Percentiles rank a stretch among this genome's conserved stretches.
Evolutionary conservation across 164 flowering plant genomes (phyloP).

Genomic region (Litsea cubeba): DNA sequence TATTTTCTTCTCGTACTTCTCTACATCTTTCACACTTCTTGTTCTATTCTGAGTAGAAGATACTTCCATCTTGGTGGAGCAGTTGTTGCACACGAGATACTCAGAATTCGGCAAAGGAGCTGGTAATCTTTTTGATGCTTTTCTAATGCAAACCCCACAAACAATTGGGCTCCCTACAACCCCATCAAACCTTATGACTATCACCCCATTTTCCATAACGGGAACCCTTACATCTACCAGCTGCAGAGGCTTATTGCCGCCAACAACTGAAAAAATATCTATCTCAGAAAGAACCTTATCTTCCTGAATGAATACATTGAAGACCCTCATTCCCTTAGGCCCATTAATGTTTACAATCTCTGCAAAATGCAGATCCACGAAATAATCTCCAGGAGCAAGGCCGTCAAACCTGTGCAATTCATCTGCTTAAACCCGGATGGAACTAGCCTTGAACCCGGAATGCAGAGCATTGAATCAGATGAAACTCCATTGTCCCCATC

Average conservation of each 20-base stretch:
- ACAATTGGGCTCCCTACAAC: conserved; percentile 63
- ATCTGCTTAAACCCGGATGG: too few species aligned
- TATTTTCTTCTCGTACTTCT: conserved; percentile 70
- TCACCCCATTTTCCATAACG: conserved; percentile 41
- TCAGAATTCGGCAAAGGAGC: conserved; percentile 23
- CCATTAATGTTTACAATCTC: too few species aligned
- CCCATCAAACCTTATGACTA: conserved; percentile 58
- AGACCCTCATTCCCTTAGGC: too few species aligned
- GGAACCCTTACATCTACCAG: conserved; percentile 49
- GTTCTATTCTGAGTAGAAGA: conserved; percentile 49
- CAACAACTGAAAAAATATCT: conserved; percentile 67
- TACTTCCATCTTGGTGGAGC: conserved; percentile 54
- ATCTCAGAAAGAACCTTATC: too few species aligned
- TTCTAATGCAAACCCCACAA: conserved; percentile 71
- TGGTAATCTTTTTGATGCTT: conserved; percentile 27
- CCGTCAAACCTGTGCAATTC: too few species aligned
- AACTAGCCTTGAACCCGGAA: too few species aligned
- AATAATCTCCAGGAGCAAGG: too few species aligned
- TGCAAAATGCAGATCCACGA: too few species aligned
- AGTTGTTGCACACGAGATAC: conserved; percentile 42
- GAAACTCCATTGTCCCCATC: too few species aligned
- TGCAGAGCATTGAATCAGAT: too few species aligned
- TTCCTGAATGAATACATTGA: too few species aligned
- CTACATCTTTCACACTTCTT: conserved; percentile 34
- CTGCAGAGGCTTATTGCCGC: conserved; percentile 74